Conservation (phyloP, 2,329 filamentous ascomycete species). For the Aureobasidium mangrovei region DNA sequence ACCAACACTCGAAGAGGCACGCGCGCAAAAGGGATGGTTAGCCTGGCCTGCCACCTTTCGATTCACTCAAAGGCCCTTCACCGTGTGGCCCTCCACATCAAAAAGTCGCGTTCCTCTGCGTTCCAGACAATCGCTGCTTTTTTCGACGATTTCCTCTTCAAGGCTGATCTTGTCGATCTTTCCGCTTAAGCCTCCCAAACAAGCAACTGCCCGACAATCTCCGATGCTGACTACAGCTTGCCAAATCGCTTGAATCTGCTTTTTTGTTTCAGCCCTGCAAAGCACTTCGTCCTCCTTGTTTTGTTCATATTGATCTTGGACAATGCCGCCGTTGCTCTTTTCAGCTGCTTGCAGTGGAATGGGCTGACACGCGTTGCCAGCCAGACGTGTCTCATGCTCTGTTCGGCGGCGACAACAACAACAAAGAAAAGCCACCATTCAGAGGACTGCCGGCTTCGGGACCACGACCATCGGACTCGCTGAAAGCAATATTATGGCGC, state of each 20-base stretch:
- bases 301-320: conserved; percentile 8
- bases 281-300: conserved; percentile 3
- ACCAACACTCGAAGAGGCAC: conserved; percentile 1
- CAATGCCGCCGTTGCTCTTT: conserved; percentile 2
- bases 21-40: background rate
- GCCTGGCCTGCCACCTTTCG: background rate
- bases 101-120: conserved; percentile 8
- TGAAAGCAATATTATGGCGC: no score
- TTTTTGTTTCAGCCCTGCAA: conserved; percentile 11
- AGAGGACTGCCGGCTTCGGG: no score
- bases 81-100: conserved; percentile 9
- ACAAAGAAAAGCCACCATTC: background rate
- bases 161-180: background rate
- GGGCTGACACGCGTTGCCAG: background rate
- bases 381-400: background rate
- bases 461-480: no score
- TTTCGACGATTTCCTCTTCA: background rate
- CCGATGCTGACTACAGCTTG: background rate
- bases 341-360: conserved; percentile 6
- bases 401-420: background rate
- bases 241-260: background rate
- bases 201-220: background rate
- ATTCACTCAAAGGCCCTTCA: conserved; percentile 6
- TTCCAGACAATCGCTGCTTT: conserved; percentile 9
- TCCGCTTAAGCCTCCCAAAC: background rate